Evolutionary conservation across 371 early-diverging fungal species (phyloP).

Genomic region (Mucor piriformis): DNA sequence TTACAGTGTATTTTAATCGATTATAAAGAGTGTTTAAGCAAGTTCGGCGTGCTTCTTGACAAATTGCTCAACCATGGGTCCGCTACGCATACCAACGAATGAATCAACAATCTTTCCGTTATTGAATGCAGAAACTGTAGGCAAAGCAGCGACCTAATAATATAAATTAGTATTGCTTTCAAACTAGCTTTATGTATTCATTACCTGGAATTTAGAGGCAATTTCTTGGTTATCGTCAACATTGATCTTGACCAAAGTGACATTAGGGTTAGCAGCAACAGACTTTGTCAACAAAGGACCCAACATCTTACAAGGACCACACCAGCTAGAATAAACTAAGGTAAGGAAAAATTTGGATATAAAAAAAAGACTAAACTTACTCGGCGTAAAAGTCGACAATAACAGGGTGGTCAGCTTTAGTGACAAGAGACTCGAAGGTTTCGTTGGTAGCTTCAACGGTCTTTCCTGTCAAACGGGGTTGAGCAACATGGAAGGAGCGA

Average conservation of each 20-base stretch:
- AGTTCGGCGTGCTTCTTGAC: constrained; percentile 53
- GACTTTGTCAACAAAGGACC: constrained; percentile 65
- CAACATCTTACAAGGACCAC: constrained; percentile 80
- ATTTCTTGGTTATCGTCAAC: constrained; percentile 64
- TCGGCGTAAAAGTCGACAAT: constrained; percentile 84
- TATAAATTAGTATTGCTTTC: not conserved
- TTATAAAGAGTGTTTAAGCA: constrained; percentile 6
- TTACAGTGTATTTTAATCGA: not conserved
- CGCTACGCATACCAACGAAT: constrained; percentile 68
- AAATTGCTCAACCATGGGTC: constrained; percentile 55
- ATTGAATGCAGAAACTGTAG: constrained; percentile 76
- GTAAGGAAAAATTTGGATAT: not conserved
- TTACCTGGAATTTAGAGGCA: constrained; percentile 60
- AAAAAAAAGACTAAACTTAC: constrained; percentile 37
- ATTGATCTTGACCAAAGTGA: constrained; percentile 74
- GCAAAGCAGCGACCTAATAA: constrained; percentile 60
- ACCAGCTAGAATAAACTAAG: constrained; percentile 61
- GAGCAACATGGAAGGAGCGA: constrained; percentile 39
- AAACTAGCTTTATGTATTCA: constrained; percentile 30
- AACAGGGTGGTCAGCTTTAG: constrained; percentile 62
- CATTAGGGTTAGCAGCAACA: constrained; percentile 64
- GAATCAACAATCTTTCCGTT: constrained; percentile 62
- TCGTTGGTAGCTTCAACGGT: constrained; percentile 52
- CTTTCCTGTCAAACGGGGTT: constrained; percentile 45
- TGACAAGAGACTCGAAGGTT: constrained; percentile 55